Base-by-base conservation (phyloP, 768 basidiomycete genomes). In the Scleroderma citrinum region DNA sequence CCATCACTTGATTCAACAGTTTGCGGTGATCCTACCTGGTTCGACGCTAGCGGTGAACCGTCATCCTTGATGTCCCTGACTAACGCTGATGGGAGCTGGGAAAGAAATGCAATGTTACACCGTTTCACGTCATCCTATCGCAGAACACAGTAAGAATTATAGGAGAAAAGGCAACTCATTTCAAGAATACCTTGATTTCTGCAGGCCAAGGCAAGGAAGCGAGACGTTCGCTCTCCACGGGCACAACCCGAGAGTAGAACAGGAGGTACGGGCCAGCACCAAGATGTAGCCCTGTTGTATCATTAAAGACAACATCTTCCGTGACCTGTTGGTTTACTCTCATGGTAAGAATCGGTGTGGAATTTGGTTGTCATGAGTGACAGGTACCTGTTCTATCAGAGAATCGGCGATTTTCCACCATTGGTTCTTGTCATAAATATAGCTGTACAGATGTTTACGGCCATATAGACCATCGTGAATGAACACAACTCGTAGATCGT, bases 351-450 rank as follows among this genome's bases (percentile, higher is more conserved):
- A 29, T 13, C 38, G 16, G 13, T n/a, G 3, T 6, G 7, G 5
- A 1, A 46, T 1, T 21, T 11, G 23, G 11, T 3, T 5, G 49
- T 39, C 20, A 44, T 21, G 31, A 6, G 34, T 14, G 34, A 11
- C 1, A 8, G 16, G 42, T 50, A 81, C 88, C 75, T 86, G 78
- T 1, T 77, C 80, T 3, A 89, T 83, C 11, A 70, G 67, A 49
- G 78, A 77, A 56, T 90, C 90, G 7, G 85, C 73, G 2, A 81
- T 84, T 67, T 87, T 91, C 86, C 87, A 92, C 89, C 89, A 92
- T 3, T 62, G 66, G 5, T 76, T 82, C 38, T 78, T 74, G 24
- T 62, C 64, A 50, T 82, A 77, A 12, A 88, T 80, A 54, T 90
- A 92, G 6, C 85, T 85, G 61, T 89, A 88, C 8, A 87, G 69